Conservation (phyloP, 768 basidiomycete species). For the Lactifluus hygrophoroides region DNA sequence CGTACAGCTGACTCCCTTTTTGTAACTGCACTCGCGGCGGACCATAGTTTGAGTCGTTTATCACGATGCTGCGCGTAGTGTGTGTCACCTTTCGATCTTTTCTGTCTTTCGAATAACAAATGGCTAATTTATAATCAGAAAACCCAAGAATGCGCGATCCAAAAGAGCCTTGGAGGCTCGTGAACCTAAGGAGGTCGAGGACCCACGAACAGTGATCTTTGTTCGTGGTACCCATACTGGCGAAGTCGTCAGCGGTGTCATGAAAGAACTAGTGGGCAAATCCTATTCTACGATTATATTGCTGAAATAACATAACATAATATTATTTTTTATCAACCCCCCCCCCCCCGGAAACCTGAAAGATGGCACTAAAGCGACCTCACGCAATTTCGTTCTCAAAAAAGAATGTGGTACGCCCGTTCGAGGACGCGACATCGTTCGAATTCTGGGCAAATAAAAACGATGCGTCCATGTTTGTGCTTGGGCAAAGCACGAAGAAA, state of each 20-base stretch:
- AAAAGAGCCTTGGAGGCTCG: slow-evolving; percentile 85
- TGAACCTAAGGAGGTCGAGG: slow-evolving; percentile 85
- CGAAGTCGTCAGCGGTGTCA: slow-evolving; percentile 66
- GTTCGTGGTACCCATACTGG: slow-evolving; percentile 84
- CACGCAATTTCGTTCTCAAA: slow-evolving; percentile 88
- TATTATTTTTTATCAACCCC: neutral
- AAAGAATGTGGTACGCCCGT: slow-evolving; percentile 86
- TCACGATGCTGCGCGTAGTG: slow-evolving; percentile 20
- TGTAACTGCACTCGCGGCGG: too few species aligned
- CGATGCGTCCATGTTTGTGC: slow-evolving; percentile 83
- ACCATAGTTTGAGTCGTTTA: too few species aligned
- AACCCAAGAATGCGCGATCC: slow-evolving; percentile 92
- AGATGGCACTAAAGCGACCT: slow-evolving; percentile 95
- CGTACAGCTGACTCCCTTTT: too few species aligned
- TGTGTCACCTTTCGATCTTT: neutral
- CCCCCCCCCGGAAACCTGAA: neutral
- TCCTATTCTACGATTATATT: neutral
- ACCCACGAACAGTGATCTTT: slow-evolving; percentile 80
- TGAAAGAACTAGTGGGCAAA: slow-evolving; percentile 81
- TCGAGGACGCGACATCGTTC: slow-evolving; percentile 74
- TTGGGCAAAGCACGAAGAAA: slow-evolving; percentile 93
- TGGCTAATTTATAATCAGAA: slow-evolving; percentile 35
- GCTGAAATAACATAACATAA: neutral
- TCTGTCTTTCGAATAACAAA: neutral
- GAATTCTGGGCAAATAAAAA: slow-evolving; percentile 94